Conservation (phyloP, 495 filamentous ascomycete species). For the Amphirosellinia nigrospora region DNA sequence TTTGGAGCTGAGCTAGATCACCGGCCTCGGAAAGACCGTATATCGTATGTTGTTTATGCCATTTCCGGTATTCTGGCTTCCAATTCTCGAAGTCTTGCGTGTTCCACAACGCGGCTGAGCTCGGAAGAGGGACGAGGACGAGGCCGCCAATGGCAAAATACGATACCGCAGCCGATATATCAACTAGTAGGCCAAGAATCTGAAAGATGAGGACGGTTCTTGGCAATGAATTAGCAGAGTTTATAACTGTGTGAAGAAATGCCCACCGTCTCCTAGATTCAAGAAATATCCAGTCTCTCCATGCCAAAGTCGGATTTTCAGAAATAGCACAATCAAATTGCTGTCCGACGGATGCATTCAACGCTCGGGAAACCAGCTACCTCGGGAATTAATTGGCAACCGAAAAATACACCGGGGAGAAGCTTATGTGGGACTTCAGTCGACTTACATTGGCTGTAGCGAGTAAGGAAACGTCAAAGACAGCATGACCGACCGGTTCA, state of each 20-base stretch:
- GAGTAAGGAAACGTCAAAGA: neutral
- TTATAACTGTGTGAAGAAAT: neutral
- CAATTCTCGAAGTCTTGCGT: slow-evolving; percentile 10
- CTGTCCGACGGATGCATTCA: neutral
- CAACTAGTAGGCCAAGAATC: slow-evolving; percentile 18
- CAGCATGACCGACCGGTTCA: neutral
- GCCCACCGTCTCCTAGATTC: slow-evolving; percentile 22
- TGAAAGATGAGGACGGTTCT: slow-evolving; percentile 25
- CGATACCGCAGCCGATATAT: slow-evolving; percentile 16
- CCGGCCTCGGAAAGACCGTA: slow-evolving; percentile 4
- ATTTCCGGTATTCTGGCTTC: slow-evolving; percentile 6
- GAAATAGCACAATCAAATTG: neutral
- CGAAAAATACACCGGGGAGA: neutral
- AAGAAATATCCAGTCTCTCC: slow-evolving; percentile 22
- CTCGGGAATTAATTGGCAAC: neutral
- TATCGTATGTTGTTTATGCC: neutral
- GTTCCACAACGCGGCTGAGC: neutral
- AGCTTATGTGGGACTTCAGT: neutral
- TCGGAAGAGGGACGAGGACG: slow-evolving; percentile 17
- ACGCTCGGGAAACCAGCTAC: slow-evolving; percentile 12
- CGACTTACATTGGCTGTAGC: slow-evolving; percentile 2
- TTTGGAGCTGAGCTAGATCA: neutral
- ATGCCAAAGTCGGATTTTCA: slow-evolving; percentile 6
- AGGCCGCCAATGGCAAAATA: slow-evolving; percentile 2
- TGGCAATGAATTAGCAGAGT: neutral